phyloP scores from a whole-genome alignment of 352 stramenopile species.

The Phytophthora hybrid region DNA sequence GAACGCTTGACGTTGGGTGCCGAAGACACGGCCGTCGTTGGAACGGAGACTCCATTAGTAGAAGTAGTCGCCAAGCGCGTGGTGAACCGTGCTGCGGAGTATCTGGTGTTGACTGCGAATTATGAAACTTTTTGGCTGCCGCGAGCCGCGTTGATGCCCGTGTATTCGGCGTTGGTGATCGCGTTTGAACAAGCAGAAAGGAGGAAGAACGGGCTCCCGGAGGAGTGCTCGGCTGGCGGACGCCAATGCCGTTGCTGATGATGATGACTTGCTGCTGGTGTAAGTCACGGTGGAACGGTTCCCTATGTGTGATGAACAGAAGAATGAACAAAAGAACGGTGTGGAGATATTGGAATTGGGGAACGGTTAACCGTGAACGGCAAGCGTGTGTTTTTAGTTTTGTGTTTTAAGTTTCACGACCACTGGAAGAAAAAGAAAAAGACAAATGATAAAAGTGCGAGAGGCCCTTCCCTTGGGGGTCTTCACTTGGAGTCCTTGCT shows the following conservation, averaged over 20 bases:
- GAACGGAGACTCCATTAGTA: neutral
- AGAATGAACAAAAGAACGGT: neutral
- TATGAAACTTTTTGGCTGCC: constrained; percentile 10
- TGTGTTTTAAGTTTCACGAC: no score
- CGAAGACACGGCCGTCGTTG: neutral
- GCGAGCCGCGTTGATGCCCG: neutral
- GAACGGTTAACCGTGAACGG: no score
- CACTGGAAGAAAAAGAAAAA: no score
- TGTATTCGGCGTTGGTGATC: neutral
- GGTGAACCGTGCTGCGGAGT: neutral
- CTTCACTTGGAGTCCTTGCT: no score
- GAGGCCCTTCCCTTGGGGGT: no score
- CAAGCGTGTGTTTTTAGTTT: no score
- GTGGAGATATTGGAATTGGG: no score
- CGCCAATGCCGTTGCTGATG: neutral
- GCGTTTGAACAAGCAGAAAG: constrained; percentile 2
- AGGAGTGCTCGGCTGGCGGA: constrained; percentile 3
- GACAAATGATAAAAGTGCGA: no score
- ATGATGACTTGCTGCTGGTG: constrained; percentile 1
- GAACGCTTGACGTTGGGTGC: neutral
- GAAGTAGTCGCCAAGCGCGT: neutral
- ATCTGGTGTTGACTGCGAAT: neutral
- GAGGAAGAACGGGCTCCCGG: neutral
- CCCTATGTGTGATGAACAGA: neutral
- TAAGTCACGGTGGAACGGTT: neutral